Evolutionary conservation across 441 rosid genomes (phyloP), one percentile per base, ranked within the genome.

Genomic region (Euphorbia schlechtendalii): DNA sequence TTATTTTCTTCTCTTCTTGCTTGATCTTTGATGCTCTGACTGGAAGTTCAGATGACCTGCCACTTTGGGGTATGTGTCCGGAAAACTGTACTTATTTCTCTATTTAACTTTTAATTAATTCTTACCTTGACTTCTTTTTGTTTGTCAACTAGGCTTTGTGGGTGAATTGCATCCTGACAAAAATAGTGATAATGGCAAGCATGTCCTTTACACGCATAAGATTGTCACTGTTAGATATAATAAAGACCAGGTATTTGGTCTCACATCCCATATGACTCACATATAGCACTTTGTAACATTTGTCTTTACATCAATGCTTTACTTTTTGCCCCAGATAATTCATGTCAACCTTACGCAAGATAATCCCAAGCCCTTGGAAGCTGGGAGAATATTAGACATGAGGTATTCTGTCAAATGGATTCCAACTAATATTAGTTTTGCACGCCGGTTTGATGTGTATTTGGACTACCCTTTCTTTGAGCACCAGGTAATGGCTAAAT

Each of bases 401-500:
- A 95, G 90, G 25, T 95, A 84, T 73, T 84, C 97, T 67, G 84
- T 92, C 67, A 91, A 85, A 61, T 89, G 97, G 97, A 68, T 72
- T 61, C 71, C 83, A 63, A 89, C 89, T 32, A 75, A 85, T 77
- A 56, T 92, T 66, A 76, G 86, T 45, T 95, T 84, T 82, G 90
- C 92, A 12, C 93, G 95, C 25, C 91, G 99, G 59, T 95, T 95
- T 73, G 98, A 92, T 64, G 88, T 92, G 48, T 92, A 92, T 72
- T 75, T 92, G 80, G 98, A 92, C 70, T 86, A 92, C 71, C 98
- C 96, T 7, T 92, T 92, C 83, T 92, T 92, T 72, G 98, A 92
- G 80, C 98, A 92, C 57, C 98, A 92, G 98, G 98, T 92, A 74
- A 25, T 61, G 54, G 40, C 30, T 56, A 56, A 58, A 21, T 58